Evolutionary conservation across 2,329 filamentous ascomycete species (phyloP).

Genomic region (Tolypocladium amazonense): DNA sequence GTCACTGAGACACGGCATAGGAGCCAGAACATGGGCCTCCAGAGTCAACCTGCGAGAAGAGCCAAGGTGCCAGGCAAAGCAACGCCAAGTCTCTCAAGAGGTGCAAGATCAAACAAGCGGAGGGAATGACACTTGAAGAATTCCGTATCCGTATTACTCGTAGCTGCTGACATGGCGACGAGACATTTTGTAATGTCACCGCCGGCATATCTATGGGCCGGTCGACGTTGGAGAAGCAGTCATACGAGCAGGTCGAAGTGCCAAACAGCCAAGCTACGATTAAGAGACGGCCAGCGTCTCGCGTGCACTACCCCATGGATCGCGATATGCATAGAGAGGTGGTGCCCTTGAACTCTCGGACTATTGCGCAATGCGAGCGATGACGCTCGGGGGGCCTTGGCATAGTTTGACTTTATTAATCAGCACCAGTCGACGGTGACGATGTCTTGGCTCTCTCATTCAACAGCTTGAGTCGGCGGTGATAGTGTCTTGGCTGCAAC

Average conservation of each 20-base stretch:
- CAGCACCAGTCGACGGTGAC: not conserved
- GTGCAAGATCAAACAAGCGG: not conserved
- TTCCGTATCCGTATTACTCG: not conserved
- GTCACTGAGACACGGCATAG: not conserved
- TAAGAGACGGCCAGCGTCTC: not conserved
- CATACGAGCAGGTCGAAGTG: not conserved
- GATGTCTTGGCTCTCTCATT: not conserved
- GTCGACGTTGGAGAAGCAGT: not conserved
- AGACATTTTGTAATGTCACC: not conserved
- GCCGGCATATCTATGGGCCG: not conserved
- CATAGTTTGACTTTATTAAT: not conserved
- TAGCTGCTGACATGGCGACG: not conserved
- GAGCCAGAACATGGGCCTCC: not conserved
- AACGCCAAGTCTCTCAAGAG: not conserved
- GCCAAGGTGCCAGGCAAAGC: not conserved
- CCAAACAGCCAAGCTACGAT: not conserved
- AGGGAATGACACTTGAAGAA: not conserved
- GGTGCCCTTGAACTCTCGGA: not conserved
- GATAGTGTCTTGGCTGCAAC: not conserved
- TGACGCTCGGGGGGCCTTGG: not conserved
- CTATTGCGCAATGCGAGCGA: not conserved
- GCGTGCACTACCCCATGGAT: not conserved
- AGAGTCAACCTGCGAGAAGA: not conserved
- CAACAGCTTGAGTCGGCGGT: not conserved
- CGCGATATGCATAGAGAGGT: not conserved